These are phyloP conservation scores for Beauveria asiatica DNA, from an alignment of 2,329 filamentous ascomycete genomes.

Conservation along the genomic window DNA sequence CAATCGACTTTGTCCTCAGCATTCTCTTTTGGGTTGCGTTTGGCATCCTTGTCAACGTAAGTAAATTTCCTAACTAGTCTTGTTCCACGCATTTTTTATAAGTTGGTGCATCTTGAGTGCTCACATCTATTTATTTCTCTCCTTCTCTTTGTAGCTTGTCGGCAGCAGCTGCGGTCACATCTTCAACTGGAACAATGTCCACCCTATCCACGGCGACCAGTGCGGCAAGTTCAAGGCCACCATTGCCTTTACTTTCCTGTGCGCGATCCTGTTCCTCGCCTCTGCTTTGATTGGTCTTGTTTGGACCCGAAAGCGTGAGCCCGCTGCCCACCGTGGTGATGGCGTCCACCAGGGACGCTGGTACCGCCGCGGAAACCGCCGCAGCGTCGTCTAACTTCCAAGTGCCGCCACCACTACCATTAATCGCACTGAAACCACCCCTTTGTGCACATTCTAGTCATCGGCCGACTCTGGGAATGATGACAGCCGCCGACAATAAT, in stretches of 20 bases:
- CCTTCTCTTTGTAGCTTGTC: conserved; percentile 26
- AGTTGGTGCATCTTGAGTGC: neutral
- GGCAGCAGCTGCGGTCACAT: conserved; percentile 43
- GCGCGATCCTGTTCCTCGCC: conserved; percentile 61
- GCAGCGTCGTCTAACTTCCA: conserved; percentile 35
- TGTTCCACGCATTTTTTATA: too few relatives aligned
- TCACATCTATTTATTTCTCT: neutral
- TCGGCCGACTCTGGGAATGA: too few relatives aligned
- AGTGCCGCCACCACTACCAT: neutral
- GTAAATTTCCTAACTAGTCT: too few relatives aligned
- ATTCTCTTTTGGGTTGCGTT: conserved; percentile 63
- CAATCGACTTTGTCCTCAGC: conserved; percentile 60
- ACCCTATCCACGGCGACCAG: conserved; percentile 32
- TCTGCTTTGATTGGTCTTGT: conserved; percentile 50
- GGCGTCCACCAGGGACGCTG: conserved; percentile 20
- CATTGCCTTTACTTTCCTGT: conserved; percentile 64
- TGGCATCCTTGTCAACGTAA: conserved; percentile 54
- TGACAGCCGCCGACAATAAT: neutral
- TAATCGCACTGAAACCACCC: too few relatives aligned
- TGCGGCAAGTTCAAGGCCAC: conserved; percentile 64
- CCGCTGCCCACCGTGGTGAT: conserved; percentile 25
- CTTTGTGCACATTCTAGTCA: too few relatives aligned
- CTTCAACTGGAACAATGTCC: conserved; percentile 52
- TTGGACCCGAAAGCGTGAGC: conserved; percentile 38
- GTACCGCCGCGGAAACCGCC: conserved; percentile 33